Evolutionary conservation across 805 yeast species (phyloP), one percentile per base, ranked within the genome.

Genomic region (Candida oleophila): DNA sequence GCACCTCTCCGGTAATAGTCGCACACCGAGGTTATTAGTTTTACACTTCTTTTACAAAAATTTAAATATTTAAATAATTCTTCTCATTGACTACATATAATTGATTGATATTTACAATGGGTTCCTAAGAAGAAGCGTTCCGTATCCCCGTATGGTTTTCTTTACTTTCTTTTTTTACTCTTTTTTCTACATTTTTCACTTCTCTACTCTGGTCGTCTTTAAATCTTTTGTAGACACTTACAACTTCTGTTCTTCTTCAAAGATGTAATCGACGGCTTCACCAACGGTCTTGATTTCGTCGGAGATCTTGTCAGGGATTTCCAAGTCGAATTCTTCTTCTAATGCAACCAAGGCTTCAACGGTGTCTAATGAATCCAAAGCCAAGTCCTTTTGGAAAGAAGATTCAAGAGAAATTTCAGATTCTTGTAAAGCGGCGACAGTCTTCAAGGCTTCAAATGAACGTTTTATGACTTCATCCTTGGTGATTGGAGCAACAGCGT

Each of bases 321-420:
- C 87, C 62, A 89, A 80, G 60, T 88, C 89, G 56, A 82, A 82
- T 65, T 84, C 77, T 77, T 91, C 97, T 76, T 92, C 99, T 61
- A 92, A 85, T 48, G 96, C 96, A 68, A 94, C 96, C 59, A 94
- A 79, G 46, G 94, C 91, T 74, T 92, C 99, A 52, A 92, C 96
- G 52, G 94, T 87, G 63, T 92, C 99, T 55, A 92, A 78, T 8
- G 96, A 88, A 69, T 92, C 99, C 64, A 88, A 79, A n/a, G 91
- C 92, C 56, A 88, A 78, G 61, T 88, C 96, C 55, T 77, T 80
- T 51, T 77, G 74, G 66, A 84, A 82, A 42, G 81, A 74, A 8
- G 87, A 74, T 25, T 69, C 74, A 56, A 67, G 64, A 33, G 72
- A 46, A 44, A 72, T 61, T 49, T 65, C 69, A 43, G 76, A 69